Base-by-base conservation (phyloP, 2,329 filamentous ascomycete species). In the Ophiostoma himal-ulmi region DNA sequence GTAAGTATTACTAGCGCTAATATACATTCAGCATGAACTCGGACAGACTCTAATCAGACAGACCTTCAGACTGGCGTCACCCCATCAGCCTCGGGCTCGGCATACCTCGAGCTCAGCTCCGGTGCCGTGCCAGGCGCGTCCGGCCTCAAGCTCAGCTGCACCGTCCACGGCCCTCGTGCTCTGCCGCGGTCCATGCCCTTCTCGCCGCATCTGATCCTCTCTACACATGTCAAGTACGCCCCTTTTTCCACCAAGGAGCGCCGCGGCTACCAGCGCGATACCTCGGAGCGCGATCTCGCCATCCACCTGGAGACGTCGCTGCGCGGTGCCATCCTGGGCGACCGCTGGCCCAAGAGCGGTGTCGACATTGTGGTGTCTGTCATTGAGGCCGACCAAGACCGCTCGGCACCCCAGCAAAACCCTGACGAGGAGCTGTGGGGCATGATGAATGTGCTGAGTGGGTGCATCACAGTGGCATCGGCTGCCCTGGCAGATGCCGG, bases 271-370 rank as follows among this genome's bases (percentile, higher is more conserved):
- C 82, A 97, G 30, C 89, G 94, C 66, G 94, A 98, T 78, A 85
- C 90, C 20, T 90, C 86, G 73, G 95, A 99, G 81, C 87, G 94
- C 68, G 95, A 99, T 77, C 84, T 99, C 1, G 92, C 92, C 14
- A 91, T 94, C 13, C 94, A 98, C 78, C 83, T 99, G 3, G 94
- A 98, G 79, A 94, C 93, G 20, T 94, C 95, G 36, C 83, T 99
- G 68, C 87, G 93, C 44, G 94, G 94, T 0, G 91, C 93, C 8
- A 89, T 98, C 68, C 94, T 98, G 77, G 93, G 93, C 17, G 94
- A 97, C 78, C 85, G 94, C 71, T 99, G 94, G 92, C 95, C 95
- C n/a, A 99, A 99, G 83, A 97, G 93, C 78, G 94, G 93, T 64
- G 89, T 97, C n/a, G 95, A 99, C 78, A 89, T 99, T 57, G 90